These are phyloP conservation scores for Plasmodium berghei DNA, from an alignment of 169 alveolate species.

Conservation along the genomic window DNA sequence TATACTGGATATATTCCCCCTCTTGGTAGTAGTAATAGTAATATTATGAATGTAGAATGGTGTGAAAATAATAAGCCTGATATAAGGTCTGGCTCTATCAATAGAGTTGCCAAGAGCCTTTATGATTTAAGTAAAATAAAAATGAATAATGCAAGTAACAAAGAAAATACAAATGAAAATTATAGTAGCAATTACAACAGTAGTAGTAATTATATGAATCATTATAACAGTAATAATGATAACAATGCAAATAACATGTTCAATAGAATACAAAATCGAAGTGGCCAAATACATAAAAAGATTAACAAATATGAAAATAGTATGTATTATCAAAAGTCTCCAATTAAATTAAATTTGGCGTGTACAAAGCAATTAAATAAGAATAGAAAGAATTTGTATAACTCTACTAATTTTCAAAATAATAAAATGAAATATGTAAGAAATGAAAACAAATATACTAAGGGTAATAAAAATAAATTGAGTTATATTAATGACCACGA, in stretches of 20 bases:
- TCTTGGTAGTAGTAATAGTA: neutral
- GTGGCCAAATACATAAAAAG: neutral
- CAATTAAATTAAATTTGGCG: constrained; percentile 33
- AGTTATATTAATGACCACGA: neutral
- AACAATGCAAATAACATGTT: neutral
- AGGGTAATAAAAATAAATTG: neutral
- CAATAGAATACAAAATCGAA: neutral
- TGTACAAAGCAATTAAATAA: constrained; percentile 54
- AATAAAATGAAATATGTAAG: constrained; percentile 7
- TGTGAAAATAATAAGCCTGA: neutral
- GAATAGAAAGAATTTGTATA: constrained; percentile 1
- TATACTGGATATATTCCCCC: neutral
- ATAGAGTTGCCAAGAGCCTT: neutral
- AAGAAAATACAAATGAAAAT: neutral
- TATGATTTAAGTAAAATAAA: constrained; percentile 15
- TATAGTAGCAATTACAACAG: neutral
- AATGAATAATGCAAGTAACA: neutral
- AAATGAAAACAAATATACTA: constrained; percentile 2
- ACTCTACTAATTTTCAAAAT: constrained; percentile 5
- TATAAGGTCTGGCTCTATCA: neutral
- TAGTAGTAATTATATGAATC: neutral
- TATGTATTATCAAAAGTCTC: constrained; percentile 3
- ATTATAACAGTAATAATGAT: constrained; percentile 5
- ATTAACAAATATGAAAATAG: neutral
- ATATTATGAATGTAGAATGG: neutral